Conservation (phyloP, 768 basidiomycete species). For the Boletus subcaerulescens region DNA sequence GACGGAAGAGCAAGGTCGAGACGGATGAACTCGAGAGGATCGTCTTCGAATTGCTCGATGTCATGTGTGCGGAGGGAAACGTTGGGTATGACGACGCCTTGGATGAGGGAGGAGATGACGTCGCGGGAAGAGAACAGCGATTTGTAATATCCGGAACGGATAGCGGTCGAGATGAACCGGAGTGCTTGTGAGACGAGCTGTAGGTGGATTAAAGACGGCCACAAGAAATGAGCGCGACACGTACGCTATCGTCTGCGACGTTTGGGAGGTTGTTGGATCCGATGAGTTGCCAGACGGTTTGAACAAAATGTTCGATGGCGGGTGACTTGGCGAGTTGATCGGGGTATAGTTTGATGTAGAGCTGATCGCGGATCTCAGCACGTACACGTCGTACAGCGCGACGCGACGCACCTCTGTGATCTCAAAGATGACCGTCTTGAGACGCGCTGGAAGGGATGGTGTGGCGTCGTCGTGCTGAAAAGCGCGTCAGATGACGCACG, state of each 20-base stretch:
- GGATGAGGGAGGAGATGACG: constrained; percentile 77
- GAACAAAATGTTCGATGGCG: constrained; percentile 72
- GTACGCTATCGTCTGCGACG: constrained; percentile 71
- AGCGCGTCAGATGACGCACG: constrained; percentile 5
- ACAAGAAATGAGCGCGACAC: constrained; percentile 15
- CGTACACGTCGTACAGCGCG: background rate
- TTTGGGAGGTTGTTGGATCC: constrained; percentile 64
- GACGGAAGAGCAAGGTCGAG: constrained; percentile 74
- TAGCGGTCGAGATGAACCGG: constrained; percentile 87
- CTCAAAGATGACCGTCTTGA: constrained; percentile 88
- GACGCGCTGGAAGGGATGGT: constrained; percentile 83
- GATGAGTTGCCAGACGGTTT: constrained; percentile 87
- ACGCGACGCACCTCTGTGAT: constrained; percentile 66
- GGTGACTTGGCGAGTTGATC: constrained; percentile 66
- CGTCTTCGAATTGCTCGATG: constrained; percentile 94
- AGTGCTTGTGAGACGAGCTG: constrained; percentile 89
- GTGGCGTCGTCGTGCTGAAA: constrained; percentile 72
- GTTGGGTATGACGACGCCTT: constrained; percentile 93
- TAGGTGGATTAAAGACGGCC: background rate
- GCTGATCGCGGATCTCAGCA: constrained; percentile 34
- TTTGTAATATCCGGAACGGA: constrained; percentile 83
- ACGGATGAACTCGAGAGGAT: constrained; percentile 92
- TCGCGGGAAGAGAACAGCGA: constrained; percentile 76
- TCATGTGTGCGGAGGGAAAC: constrained; percentile 85
- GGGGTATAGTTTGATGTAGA: constrained; percentile 80